Evolutionary conservation across 2,329 filamentous ascomycete species (phyloP).

Genomic region (Fusarium chuoi): DNA sequence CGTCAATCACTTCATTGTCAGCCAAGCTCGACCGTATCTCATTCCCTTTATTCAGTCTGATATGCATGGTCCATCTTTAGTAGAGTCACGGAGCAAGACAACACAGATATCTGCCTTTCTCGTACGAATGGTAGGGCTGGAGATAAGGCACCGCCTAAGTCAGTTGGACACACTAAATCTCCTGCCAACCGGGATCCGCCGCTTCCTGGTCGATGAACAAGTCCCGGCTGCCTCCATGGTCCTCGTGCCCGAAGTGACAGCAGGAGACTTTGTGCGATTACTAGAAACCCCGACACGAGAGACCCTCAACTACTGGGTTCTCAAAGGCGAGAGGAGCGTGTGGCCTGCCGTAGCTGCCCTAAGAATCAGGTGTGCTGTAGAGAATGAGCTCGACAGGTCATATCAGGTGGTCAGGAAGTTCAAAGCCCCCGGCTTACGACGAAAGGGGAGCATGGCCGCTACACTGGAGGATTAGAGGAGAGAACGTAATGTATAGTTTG

Average conservation of each 20-base stretch:
- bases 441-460: conserved; percentile 56
- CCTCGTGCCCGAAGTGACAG: conserved; percentile 81
- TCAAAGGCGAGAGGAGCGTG: conserved; percentile 84
- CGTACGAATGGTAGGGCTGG: conserved; percentile 76
- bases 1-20: conserved; percentile 95
- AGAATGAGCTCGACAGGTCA: conserved; percentile 86
- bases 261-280: conserved; percentile 78
- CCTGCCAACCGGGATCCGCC: conserved; percentile 74
- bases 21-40: conserved; percentile 89
- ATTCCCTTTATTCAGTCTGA: conserved; percentile 86
- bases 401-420: conserved; percentile 81
- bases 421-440: conserved; percentile 62
- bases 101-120: conserved; percentile 68
- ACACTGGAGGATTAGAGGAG: conserved; percentile 39
- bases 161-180: conserved; percentile 83
- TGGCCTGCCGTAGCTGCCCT: conserved; percentile 90
- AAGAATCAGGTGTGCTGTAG: conserved; percentile 83
- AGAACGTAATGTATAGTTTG: conserved; percentile 23
- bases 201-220: conserved; percentile 84
- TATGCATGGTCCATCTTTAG: conserved; percentile 77
- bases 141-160: conserved; percentile 81
- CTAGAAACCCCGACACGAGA: conserved; percentile 84
- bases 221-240: conserved; percentile 82
- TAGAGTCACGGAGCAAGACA: conserved; percentile 67
- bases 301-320: conserved; percentile 85